Evolutionary conservation across 371 early-diverging fungal species (phyloP), one percentile per base, ranked within the genome.

Genomic region (Syncephalastrum monosporum): DNA sequence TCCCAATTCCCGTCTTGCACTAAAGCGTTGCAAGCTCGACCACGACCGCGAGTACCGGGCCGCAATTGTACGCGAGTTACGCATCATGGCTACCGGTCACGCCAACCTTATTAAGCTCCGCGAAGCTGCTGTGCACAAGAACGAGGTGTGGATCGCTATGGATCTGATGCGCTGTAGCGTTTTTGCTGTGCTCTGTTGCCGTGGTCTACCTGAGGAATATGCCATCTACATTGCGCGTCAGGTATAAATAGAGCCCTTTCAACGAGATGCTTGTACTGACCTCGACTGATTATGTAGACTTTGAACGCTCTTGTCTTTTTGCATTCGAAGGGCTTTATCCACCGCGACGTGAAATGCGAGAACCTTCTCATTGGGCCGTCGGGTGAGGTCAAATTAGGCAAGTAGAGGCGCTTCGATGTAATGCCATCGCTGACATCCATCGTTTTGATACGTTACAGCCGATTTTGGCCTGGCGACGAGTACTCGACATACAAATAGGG

Each of bases 331-430:
- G 70, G 70, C 2, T 75, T 71, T 42, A 74, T 79, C 42, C 79
- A 79, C 61, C 74, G 79, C 49, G 79, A 79, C 52, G 56, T 79
- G 21, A 79, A 79, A 51, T 79, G 79, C 48, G 79, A 79, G 50
- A 79, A 79, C 42, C 48, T 79, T 4, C 50, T 79, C 8, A 50
- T 79, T 16, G 68, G 79, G 10, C 49, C 59, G n/a, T 53, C 71
- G 54, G 79, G 79, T 24, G 69, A 75, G 51, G 56, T 79, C 12
- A 79, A 79, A 56, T 64, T 79, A 41, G 64, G 64, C 59, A 55
- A 55, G 50, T 43, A 21, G 5, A 55, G 4, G 0, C 19, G 19
- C 13, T 47, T 27, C 21, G 12, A 4, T 42, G 0, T 7, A 23
- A 33, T 1, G n/a, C 7, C 45, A 6, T 41, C 14, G 27, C 24